Conservation (phyloP, 2,329 filamentous ascomycete genomes). For the Tolypocladium amazonense region DNA sequence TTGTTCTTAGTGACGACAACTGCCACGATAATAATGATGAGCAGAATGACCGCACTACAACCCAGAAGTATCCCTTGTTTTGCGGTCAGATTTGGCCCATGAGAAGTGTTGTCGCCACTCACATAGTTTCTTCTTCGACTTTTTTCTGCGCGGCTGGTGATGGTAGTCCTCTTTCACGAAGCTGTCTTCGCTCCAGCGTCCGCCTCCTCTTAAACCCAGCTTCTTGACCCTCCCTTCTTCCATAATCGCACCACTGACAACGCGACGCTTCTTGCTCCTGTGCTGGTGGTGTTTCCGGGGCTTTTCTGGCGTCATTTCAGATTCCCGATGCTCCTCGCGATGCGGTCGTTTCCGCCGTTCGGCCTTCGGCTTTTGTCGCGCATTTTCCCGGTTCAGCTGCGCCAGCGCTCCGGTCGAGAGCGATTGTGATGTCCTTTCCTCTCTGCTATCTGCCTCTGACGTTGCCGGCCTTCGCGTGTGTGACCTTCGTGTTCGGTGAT, state of each 20-base stretch:
- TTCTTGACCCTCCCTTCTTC: slow-evolving; percentile 49
- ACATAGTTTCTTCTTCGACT: slow-evolving; percentile 53
- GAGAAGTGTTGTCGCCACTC: slow-evolving; percentile 15
- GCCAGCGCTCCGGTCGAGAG: slow-evolving; percentile 49
- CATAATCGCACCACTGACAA: slow-evolving; percentile 60
- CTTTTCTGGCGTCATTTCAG: slow-evolving; percentile 7
- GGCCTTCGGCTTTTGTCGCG: slow-evolving; percentile 34
- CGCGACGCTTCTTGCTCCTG: slow-evolving; percentile 41
- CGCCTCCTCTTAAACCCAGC: slow-evolving; percentile 32
- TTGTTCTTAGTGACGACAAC: slow-evolving; percentile 57
- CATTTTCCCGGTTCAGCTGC: slow-evolving; percentile 52
- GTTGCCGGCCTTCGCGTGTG: slow-evolving; percentile 20
- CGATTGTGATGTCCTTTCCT: slow-evolving; percentile 13
- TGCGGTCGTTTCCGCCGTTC: slow-evolving; percentile 17
- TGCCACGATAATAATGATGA: slow-evolving; percentile 58
- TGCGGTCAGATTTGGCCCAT: slow-evolving; percentile 8
- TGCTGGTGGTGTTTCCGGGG: slow-evolving; percentile 24
- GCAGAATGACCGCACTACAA: slow-evolving; percentile 41
- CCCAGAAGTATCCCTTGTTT: slow-evolving; percentile 46
- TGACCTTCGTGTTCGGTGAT: slow-evolving; percentile 24
- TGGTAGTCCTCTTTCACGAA: slow-evolving; percentile 38
- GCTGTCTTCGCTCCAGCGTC: slow-evolving; percentile 29
- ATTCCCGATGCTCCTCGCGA: slow-evolving; percentile 3
- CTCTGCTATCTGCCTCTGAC: slow-evolving; percentile 21
- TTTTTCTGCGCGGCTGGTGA: slow-evolving; percentile 29